phyloP scores from a whole-genome alignment of 305 asterid genomes.

The Withania somnifera region DNA sequence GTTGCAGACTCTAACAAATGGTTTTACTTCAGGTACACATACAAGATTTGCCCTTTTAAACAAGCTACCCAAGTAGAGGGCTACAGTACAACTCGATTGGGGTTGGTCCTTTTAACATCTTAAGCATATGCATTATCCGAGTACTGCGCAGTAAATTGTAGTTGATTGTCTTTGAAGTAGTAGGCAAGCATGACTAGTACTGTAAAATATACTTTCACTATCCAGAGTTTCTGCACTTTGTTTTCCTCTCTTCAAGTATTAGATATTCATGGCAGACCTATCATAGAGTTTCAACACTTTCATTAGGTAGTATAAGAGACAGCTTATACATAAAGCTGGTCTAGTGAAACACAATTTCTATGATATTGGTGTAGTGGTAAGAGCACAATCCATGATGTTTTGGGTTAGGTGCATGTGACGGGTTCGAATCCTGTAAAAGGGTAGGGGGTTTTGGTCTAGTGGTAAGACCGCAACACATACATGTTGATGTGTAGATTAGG shows the following conservation, averaged over 20 bases:
- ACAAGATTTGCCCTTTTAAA: constrained; percentile 86
- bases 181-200: neutral
- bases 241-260: neutral
- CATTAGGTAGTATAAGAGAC: neutral
- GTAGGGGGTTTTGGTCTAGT: neutral
- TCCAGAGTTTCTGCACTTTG: neutral
- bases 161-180: neutral
- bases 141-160: neutral
- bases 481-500: neutral
- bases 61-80: constrained; percentile 94
- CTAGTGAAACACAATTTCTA: neutral
- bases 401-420: neutral
- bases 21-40: constrained; percentile 58
- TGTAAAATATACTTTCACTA: neutral
- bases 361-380: neutral
- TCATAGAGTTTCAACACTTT: neutral
- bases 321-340: neutral
- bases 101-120: constrained; percentile 40
- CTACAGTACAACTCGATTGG: constrained; percentile 81
- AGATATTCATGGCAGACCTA: neutral
- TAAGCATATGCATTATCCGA: neutral
- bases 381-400: neutral
- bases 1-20: constrained; percentile 7
- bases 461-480: neutral
- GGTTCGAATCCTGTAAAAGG: neutral